Conservation (phyloP, 176 grass and related monocot genomes). For the Pontederia crassipes region DNA sequence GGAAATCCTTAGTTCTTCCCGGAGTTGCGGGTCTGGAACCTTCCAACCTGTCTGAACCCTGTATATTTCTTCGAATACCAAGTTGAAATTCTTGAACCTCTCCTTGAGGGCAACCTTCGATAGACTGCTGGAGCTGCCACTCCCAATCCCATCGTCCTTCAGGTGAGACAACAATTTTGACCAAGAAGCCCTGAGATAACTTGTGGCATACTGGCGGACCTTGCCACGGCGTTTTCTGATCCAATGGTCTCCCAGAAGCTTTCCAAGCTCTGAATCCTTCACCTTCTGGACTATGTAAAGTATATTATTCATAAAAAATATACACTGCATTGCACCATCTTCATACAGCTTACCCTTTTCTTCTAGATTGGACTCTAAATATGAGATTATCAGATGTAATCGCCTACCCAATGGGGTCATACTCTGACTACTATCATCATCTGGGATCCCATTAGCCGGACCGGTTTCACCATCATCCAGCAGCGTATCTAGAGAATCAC, state of each 20-base stretch:
- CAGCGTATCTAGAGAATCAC: slow-evolving; percentile 56
- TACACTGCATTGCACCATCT: slow-evolving; percentile 64
- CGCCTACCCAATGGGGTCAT: slow-evolving; percentile 42
- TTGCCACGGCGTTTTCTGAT: slow-evolving; percentile 57
- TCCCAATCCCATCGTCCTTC: slow-evolving; percentile 66
- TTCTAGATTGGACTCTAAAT: slow-evolving; percentile 85
- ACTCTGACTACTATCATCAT: slow-evolving; percentile 27
- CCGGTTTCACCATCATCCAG: slow-evolving; percentile 32
- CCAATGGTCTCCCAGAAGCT: slow-evolving; percentile 85
- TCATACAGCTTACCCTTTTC: slow-evolving; percentile 91
- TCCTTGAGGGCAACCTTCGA: slow-evolving; percentile 78
- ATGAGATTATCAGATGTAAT: slow-evolving; percentile 52
- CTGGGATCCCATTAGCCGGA: slow-evolving; percentile 17
- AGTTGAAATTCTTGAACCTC: slow-evolving; percentile 87
- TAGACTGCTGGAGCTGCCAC: slow-evolving; percentile 47
- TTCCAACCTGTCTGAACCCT: slow-evolving; percentile 84
- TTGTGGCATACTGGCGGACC: slow-evolving; percentile 71
- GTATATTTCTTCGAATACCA: slow-evolving; percentile 82
- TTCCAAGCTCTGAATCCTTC: slow-evolving; percentile 86
- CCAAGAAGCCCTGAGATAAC: slow-evolving; percentile 86
- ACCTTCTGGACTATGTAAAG: slow-evolving; percentile 80
- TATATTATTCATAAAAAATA: slow-evolving; percentile 98
- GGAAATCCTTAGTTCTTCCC: slow-evolving; percentile 93
- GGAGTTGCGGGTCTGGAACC: slow-evolving; percentile 72
- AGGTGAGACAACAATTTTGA: slow-evolving; percentile 76